Conservation (phyloP, 176 grass and related monocot genomes). For the Typha latifolia region DNA sequence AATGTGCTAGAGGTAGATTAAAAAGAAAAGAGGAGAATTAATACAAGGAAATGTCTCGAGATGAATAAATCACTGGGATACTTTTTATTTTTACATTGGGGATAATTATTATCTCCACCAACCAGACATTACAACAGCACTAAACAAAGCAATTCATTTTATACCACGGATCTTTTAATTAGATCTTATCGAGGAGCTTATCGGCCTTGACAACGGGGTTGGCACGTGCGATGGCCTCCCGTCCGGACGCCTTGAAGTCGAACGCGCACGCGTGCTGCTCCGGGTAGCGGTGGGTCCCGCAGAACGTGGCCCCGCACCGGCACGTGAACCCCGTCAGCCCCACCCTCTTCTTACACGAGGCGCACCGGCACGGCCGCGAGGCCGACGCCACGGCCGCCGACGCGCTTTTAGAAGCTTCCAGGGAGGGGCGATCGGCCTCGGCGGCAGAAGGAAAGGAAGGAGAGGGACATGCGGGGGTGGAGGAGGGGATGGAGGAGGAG, state of each 20-base stretch:
- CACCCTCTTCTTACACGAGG: constrained; percentile 30
- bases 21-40: too few species aligned
- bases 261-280: constrained; percentile 21
- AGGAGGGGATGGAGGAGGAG: too few species aligned
- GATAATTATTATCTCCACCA: too few species aligned
- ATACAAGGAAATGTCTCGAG: too few species aligned
- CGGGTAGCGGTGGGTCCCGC: constrained; percentile 16
- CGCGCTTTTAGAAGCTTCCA: constrained; percentile 6
- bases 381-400: not conserved
- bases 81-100: too few species aligned
- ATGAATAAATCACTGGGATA: too few species aligned
- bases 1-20: too few species aligned
- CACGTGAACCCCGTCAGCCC: constrained; percentile 33
- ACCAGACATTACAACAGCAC: not conserved
- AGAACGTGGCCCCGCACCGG: constrained; percentile 10
- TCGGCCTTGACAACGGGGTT: not conserved
- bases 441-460: not conserved
- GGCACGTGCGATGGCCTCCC: not conserved
- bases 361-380: constrained; percentile 17
- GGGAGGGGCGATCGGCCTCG: constrained; percentile 5
- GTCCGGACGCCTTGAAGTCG: constrained; percentile 10
- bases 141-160: not conserved
- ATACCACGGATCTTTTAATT: not conserved
- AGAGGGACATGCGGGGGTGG: not conserved
- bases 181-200: not conserved